Evolutionary conservation across 495 filamentous ascomycete species (phyloP).

Genomic region (Opeltia flavorubescens): DNA sequence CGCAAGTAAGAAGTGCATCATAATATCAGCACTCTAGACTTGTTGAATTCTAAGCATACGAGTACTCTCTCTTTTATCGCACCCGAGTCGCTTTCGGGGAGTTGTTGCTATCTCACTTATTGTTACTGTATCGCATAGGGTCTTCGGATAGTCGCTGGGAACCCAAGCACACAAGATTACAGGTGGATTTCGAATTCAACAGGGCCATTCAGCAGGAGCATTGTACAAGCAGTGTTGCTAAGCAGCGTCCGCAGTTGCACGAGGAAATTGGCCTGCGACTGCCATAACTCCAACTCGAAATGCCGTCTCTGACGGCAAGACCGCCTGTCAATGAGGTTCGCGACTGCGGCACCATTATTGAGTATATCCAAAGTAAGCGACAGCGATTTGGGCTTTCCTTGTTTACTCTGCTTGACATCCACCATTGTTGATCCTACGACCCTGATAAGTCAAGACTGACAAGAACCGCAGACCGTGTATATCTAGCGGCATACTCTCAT

Average conservation of each 20-base stretch:
- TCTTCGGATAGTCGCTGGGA: too few species aligned
- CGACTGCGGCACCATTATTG: constrained; percentile 58
- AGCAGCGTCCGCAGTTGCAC: background rate
- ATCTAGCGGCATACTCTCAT: constrained; percentile 82
- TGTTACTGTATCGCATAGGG: too few species aligned
- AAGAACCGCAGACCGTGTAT: constrained; percentile 65
- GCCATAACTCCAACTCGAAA: constrained; percentile 1
- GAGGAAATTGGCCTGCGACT: background rate
- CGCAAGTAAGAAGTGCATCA: too few species aligned
- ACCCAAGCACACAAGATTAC: too few species aligned
- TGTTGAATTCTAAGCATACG: too few species aligned
- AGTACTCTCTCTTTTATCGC: too few species aligned
- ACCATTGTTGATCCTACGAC: too few species aligned
- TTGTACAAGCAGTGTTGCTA: too few species aligned
- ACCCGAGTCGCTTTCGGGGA: too few species aligned
- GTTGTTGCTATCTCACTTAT: too few species aligned
- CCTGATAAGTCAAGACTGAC: background rate
- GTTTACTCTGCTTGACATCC: background rate
- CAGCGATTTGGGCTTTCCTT: background rate
- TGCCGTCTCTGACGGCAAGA: constrained; percentile 10
- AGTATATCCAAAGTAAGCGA: constrained; percentile 58
- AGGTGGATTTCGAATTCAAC: too few species aligned
- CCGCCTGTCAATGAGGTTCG: constrained; percentile 23
- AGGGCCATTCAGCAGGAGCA: background rate
- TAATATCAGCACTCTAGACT: too few species aligned